These are phyloP conservation scores for Jackrogersella multiformis DNA, from an alignment of 495 filamentous ascomycete species.

Conservation along the genomic window DNA sequence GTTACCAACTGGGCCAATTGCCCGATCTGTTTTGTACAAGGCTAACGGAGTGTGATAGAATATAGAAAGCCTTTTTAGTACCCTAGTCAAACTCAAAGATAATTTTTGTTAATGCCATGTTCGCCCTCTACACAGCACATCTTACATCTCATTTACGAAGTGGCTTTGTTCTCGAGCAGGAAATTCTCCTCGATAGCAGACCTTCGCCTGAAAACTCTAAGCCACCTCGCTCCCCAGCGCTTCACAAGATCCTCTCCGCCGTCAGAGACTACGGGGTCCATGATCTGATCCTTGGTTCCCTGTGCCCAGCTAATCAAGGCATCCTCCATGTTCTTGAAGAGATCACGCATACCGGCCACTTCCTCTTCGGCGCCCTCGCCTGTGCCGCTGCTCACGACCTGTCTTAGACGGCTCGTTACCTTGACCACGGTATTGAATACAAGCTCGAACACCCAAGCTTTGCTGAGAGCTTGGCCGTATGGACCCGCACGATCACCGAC, in stretches of 20 bases:
- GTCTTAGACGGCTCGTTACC: slow-evolving; percentile 87
- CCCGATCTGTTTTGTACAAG: slow-evolving; percentile 28
- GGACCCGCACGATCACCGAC: slow-evolving; percentile 58
- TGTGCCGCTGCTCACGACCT: slow-evolving; percentile 69
- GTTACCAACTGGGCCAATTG: not conserved
- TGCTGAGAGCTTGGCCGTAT: slow-evolving; percentile 73
- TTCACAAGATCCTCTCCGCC: slow-evolving; percentile 71
- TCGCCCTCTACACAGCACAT: slow-evolving; percentile 13
- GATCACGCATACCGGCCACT: slow-evolving; percentile 70
- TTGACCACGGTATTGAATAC: slow-evolving; percentile 88
- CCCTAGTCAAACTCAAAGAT: not conserved
- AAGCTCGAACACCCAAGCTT: slow-evolving; percentile 85
- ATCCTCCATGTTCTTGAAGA: slow-evolving; percentile 86
- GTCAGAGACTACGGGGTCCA: slow-evolving; percentile 58
- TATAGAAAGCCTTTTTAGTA: not conserved
- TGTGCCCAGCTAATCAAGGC: slow-evolving; percentile 74
- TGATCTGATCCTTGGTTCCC: slow-evolving; percentile 76
- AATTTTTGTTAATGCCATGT: slow-evolving; percentile 20
- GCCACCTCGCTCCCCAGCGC: slow-evolving; percentile 86
- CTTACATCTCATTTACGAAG: slow-evolving; percentile 18
- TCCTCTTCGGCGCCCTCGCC: slow-evolving; percentile 45
- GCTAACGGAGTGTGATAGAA: not conserved
- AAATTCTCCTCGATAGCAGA: slow-evolving; percentile 83
- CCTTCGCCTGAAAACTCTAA: slow-evolving; percentile 83
- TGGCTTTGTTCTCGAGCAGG: slow-evolving; percentile 51